These are phyloP conservation scores for Ceratocystis diversiconidia DNA, from an alignment of 2,329 filamentous ascomycete species.

Conservation along the genomic window DNA sequence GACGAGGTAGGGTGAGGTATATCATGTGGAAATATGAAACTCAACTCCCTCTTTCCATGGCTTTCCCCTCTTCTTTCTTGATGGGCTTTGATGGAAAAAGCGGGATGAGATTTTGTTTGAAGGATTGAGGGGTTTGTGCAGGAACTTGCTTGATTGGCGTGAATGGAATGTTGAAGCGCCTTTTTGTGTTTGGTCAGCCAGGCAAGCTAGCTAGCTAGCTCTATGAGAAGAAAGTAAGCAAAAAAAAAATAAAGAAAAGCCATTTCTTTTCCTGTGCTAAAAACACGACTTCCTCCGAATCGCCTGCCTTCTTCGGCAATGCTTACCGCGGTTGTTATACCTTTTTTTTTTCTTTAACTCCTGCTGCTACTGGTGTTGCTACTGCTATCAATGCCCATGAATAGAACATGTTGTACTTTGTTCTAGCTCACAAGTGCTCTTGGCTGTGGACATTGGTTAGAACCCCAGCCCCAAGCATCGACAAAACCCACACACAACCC, in stretches of 20 bases:
- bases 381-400: not conserved
- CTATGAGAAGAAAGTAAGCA: not conserved
- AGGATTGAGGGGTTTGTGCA: conserved; percentile 12
- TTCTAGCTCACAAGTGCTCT: not conserved
- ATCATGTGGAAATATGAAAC: not conserved
- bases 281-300: too few species aligned
- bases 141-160: conserved; percentile 14
- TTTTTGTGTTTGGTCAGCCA: not conserved
- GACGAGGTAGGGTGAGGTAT: not conserved
- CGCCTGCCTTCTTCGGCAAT: not conserved
- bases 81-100: not conserved
- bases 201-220: not conserved
- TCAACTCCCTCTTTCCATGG: not conserved
- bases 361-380: not conserved
- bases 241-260: not conserved
- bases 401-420: not conserved
- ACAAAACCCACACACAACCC: not conserved
- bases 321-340: not conserved
- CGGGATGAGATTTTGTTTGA: conserved; percentile 1
- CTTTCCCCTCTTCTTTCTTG: not conserved
- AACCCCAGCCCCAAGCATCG: not conserved
- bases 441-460: not conserved
- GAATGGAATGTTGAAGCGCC: conserved; percentile 18
- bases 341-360: not conserved
- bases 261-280: not conserved